These are phyloP conservation scores for Macrolepiota albuminosa DNA, from an alignment of 768 basidiomycete genomes.

Conservation along the genomic window DNA sequence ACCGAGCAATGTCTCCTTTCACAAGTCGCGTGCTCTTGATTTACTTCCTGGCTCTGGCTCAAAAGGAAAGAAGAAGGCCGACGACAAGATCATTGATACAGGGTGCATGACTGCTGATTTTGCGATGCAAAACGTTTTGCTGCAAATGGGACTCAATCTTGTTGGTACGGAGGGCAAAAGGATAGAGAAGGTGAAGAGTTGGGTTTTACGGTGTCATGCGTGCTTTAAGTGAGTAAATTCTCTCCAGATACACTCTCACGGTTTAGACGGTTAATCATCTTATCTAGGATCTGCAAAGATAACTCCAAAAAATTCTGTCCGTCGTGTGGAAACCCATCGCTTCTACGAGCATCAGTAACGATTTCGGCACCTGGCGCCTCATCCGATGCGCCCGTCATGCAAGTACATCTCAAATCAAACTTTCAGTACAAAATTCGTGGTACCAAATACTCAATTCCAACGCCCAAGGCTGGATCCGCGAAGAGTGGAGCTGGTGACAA, in stretches of 20 bases:
- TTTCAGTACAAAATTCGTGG: constrained; percentile 93
- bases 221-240: constrained; percentile 87
- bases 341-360: constrained; percentile 89
- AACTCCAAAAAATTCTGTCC: constrained; percentile 94
- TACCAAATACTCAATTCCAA: constrained; percentile 88
- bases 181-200: constrained; percentile 89
- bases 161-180: constrained; percentile 88
- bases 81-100: constrained; percentile 44
- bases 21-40: constrained; percentile 85
- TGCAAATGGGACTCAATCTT: constrained; percentile 91
- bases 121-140: constrained; percentile 95
- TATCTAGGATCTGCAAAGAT: constrained; percentile 87
- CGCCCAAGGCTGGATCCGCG: constrained; percentile 83
- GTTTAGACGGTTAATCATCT: background rate
- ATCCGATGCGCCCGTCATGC: constrained; percentile 61
- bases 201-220: constrained; percentile 95
- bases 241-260: background rate
- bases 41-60: constrained; percentile 58
- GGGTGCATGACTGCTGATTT: constrained; percentile 99
- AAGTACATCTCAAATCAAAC: constrained; percentile 92
- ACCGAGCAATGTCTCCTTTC: constrained; percentile 74
- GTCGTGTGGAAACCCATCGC: constrained; percentile 89
- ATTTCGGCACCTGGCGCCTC: constrained; percentile 61
- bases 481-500: constrained; percentile 81
- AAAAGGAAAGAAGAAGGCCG: constrained; percentile 30